Evolutionary conservation across 2,329 filamentous ascomycete species (phyloP).

Genomic region (Phialocephala subalpina): DNA sequence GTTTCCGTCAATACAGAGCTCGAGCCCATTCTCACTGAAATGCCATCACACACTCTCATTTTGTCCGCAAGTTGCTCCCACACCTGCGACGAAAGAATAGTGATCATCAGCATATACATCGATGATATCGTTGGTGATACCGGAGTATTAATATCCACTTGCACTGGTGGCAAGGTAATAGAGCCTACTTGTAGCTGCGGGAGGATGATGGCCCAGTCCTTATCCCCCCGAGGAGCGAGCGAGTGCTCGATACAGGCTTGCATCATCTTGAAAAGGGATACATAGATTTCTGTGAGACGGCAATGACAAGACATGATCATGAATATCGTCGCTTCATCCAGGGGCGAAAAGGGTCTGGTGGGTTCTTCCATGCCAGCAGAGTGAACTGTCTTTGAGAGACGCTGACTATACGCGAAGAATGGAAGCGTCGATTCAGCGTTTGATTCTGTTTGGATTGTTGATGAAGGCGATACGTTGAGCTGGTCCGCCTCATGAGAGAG

Average conservation of each 20-base stretch:
- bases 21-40: too few relatives aligned
- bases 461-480: too few relatives aligned
- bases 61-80: conserved; percentile 8
- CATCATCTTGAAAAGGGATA: conserved; percentile 23
- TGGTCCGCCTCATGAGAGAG: conserved; percentile 1
- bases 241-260: conserved; percentile 22
- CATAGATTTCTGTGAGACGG: conserved; percentile 19
- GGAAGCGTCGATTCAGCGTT: too few relatives aligned
- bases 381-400: too few relatives aligned
- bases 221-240: neutral
- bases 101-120: conserved; percentile 25
- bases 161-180: neutral
- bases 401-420: too few relatives aligned
- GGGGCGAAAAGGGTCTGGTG: neutral
- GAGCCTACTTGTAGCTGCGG: conserved; percentile 20
- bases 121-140: neutral
- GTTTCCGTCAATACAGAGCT: too few relatives aligned
- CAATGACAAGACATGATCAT: conserved; percentile 20
- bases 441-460: too few relatives aligned
- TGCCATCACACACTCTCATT: neutral
- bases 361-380: too few relatives aligned
- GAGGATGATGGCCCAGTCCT: conserved; percentile 13
- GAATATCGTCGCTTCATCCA: conserved; percentile 20
- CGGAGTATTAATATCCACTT: conserved; percentile 19
- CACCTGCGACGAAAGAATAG: conserved; percentile 16